Evolutionary conservation across 2,329 filamentous ascomycete genomes (phyloP).

Genomic region (Harringtonia aguacate): DNA sequence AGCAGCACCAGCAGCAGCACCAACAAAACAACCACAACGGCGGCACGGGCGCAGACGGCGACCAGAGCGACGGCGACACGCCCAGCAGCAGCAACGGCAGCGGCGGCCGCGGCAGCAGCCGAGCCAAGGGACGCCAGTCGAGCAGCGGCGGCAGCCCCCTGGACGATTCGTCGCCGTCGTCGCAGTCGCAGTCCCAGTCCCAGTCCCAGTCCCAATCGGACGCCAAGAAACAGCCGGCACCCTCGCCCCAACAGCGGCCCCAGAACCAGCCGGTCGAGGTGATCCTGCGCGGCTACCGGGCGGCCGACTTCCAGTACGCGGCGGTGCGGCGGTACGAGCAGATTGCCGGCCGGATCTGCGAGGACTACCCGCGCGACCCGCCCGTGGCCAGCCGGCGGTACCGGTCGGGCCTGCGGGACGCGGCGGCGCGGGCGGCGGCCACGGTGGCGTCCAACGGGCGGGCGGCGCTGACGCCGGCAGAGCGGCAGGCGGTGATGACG

Average conservation of each 20-base stretch:
- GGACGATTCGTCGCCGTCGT: constrained; percentile 23
- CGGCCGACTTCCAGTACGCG: constrained; percentile 62
- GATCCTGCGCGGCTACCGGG: constrained; percentile 71
- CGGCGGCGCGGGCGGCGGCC: constrained; percentile 44
- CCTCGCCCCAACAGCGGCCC: constrained; percentile 1
- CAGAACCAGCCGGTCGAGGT: constrained; percentile 52
- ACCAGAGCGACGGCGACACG: background rate
- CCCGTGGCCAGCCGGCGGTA: constrained; percentile 59
- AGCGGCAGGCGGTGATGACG: constrained; percentile 65
- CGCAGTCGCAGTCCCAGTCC: background rate
- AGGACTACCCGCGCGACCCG: constrained; percentile 86
- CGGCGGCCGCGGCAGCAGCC: constrained; percentile 10
- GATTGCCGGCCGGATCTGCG: constrained; percentile 76
- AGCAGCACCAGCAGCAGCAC: constrained; percentile 1
- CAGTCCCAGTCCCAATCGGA: background rate
- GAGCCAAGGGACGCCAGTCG: constrained; percentile 13
- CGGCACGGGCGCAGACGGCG: constrained; percentile 10
- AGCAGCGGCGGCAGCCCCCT: constrained; percentile 10
- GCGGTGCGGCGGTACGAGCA: constrained; percentile 83
- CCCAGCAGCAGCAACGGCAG: background rate
- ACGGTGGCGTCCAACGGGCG: constrained; percentile 28
- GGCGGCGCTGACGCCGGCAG: constrained; percentile 55
- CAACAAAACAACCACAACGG: constrained; percentile 11
- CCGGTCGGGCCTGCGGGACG: constrained; percentile 63
- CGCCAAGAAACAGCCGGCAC: background rate